Evolutionary conservation across 2,329 filamentous ascomycete genomes (phyloP).

Genomic region (Mycosphaerelloides madeirae): DNA sequence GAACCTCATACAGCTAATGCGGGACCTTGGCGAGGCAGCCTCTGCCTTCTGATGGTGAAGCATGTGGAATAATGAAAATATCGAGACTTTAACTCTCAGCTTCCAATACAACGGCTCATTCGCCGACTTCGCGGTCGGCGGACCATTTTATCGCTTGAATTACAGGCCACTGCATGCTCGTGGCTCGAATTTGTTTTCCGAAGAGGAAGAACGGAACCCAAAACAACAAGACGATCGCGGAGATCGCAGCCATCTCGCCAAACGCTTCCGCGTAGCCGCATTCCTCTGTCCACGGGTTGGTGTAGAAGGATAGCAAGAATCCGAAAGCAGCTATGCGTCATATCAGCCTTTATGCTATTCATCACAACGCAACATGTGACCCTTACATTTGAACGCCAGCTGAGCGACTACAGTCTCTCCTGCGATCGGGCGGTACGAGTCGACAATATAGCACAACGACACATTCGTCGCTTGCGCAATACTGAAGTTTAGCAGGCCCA

Average conservation of each 20-base stretch:
- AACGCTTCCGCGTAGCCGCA: constrained; percentile 50
- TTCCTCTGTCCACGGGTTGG: constrained; percentile 53
- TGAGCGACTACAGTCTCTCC: constrained; percentile 51
- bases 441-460: constrained; percentile 54
- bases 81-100: neutral
- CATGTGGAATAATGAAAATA: neutral
- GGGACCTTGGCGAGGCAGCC: constrained; percentile 17
- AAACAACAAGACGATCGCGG: constrained; percentile 43
- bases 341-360: neutral
- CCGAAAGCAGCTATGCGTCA: constrained; percentile 44
- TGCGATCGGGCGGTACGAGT: constrained; percentile 54
- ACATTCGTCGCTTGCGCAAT: constrained; percentile 55
- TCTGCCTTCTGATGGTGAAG: constrained; percentile 11
- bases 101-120: neutral
- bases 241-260: constrained; percentile 55
- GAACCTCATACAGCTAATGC: constrained; percentile 20
- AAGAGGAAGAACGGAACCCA: constrained; percentile 52
- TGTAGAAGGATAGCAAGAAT: constrained; percentile 57
- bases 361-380: neutral
- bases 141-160: constrained; percentile 3
- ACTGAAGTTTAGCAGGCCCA: constrained; percentile 53
- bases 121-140: constrained; percentile 7
- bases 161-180: constrained; percentile 45
- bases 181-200: constrained; percentile 47
- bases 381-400: constrained; percentile 18